A percentile compares a stretch with the other conserved stretches of the same genome.
Evolutionary conservation across 352 stramenopile genomes (phyloP).

Genomic region (Peronosclerospora sorghi): DNA sequence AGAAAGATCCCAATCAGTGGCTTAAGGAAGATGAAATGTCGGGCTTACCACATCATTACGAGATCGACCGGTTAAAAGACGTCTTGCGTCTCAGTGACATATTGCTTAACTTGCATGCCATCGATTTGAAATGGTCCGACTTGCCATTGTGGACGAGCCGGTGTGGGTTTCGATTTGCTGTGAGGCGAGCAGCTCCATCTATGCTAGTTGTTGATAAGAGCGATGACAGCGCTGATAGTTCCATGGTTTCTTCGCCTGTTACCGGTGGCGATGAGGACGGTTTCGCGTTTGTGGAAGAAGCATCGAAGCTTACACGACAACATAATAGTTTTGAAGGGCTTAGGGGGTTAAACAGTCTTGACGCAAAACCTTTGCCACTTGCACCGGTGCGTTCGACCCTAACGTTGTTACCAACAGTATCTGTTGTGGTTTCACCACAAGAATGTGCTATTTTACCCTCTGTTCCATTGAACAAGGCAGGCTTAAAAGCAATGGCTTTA

Average conservation of each 20-base stretch:
- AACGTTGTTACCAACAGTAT: conserved; percentile 50
- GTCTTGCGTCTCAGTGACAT: conserved; percentile 56
- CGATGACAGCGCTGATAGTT: neutral
- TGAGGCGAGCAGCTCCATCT: conserved; percentile 13
- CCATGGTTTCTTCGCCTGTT: conserved; percentile 4
- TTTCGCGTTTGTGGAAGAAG: conserved; percentile 76
- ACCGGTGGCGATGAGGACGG: conserved; percentile 44
- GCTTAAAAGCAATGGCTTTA: conserved; percentile 48
- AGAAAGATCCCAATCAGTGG: conserved; percentile 68
- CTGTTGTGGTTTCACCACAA: conserved; percentile 23
- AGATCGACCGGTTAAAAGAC: conserved; percentile 53
- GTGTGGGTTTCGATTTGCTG: conserved; percentile 61
- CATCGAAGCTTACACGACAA: conserved; percentile 35
- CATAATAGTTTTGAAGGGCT: conserved; percentile 55
- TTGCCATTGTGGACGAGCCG: conserved; percentile 53
- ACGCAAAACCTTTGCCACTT: conserved; percentile 36
- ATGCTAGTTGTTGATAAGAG: conserved; percentile 2
- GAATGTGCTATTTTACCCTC: conserved; percentile 50
- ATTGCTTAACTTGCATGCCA: conserved; percentile 31
- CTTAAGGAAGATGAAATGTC: conserved; percentile 61
- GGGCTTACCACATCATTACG: conserved; percentile 63
- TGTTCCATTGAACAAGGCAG: conserved; percentile 48
- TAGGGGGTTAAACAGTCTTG: conserved; percentile 26
- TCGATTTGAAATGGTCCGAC: conserved; percentile 32
- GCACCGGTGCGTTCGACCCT: conserved; percentile 29